Conservation (phyloP, 805 yeast genomes). For the Yamadazyma endophytica region DNA sequence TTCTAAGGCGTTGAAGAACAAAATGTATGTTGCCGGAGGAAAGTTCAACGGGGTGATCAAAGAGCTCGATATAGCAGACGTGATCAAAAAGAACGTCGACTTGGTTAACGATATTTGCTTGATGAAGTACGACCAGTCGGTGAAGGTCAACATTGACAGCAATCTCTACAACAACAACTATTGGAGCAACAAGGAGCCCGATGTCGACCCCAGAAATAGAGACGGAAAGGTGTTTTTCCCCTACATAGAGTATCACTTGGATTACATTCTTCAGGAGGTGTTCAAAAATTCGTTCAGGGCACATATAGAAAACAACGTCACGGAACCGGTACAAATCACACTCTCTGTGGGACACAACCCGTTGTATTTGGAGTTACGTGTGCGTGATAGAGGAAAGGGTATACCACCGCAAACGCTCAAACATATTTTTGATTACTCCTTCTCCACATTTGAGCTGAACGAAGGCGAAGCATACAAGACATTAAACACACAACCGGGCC, state of each 20-base stretch:
- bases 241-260: conserved; percentile 82
- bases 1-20: conserved; percentile 32
- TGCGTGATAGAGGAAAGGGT: conserved; percentile 89
- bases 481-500: conserved; percentile 67
- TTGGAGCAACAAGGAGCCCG: conserved; percentile 26
- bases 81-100: conserved; percentile 61
- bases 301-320: conserved; percentile 62
- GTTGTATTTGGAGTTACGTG: conserved; percentile 60
- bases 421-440: conserved; percentile 81
- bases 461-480: conserved; percentile 60
- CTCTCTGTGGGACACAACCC: conserved; percentile 29
- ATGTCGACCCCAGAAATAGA: conserved; percentile 14
- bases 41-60: conserved; percentile 54
- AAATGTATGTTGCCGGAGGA: conserved; percentile 54
- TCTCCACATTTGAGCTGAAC: conserved; percentile 65
- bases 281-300: conserved; percentile 87
- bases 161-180: conserved; percentile 23
- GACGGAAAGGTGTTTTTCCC: conserved; percentile 65
- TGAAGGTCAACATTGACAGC: conserved; percentile 53
- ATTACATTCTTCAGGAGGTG: conserved; percentile 81
- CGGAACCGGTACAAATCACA: conserved; percentile 36
- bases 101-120: conserved; percentile 80
- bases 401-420: conserved; percentile 62
- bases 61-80: conserved; percentile 56
- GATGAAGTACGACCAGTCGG: conserved; percentile 76